Evolutionary conservation across 352 stramenopile genomes (phyloP).

Genomic region (Phytophthora aleatoria): DNA sequence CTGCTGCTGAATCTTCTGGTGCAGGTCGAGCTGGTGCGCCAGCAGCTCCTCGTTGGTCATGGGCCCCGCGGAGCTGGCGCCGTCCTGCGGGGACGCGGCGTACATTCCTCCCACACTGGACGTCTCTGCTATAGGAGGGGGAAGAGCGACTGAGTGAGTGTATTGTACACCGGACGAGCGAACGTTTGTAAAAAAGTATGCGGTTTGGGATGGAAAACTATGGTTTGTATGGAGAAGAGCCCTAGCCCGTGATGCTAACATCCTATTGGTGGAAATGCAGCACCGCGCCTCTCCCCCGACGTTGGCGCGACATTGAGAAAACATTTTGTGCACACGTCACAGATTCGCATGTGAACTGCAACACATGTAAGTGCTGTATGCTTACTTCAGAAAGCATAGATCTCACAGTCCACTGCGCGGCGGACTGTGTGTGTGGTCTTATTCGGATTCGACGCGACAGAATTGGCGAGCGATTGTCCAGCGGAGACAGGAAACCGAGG

Average conservation of each 20-base stretch:
- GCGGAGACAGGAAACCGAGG: slow-evolving; percentile 1
- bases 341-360: background rate
- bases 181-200: slow-evolving; percentile 18
- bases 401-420: too few species aligned
- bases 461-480: slow-evolving; percentile 6
- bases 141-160: slow-evolving; percentile 18
- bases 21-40: slow-evolving; percentile 78
- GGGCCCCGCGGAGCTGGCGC: slow-evolving; percentile 17
- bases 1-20: slow-evolving; percentile 87
- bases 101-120: slow-evolving; percentile 23
- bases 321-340: slow-evolving; percentile 28
- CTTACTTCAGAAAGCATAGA: too few species aligned
- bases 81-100: slow-evolving; percentile 11
- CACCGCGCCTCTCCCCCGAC: slow-evolving; percentile 9
- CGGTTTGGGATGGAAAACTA: slow-evolving; percentile 2
- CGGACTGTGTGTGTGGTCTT: background rate
- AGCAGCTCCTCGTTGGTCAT: slow-evolving; percentile 85
- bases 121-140: slow-evolving; percentile 12
- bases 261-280: slow-evolving; percentile 17
- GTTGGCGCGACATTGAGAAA: slow-evolving; percentile 9
- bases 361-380: too few species aligned
- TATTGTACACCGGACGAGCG: slow-evolving; percentile 22
- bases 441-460: background rate
- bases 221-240: background rate
- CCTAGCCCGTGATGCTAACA: slow-evolving; percentile 1